Evolutionary conservation across 208 protist species (phyloP).

Genomic region (Tritrichomonas foetus): DNA sequence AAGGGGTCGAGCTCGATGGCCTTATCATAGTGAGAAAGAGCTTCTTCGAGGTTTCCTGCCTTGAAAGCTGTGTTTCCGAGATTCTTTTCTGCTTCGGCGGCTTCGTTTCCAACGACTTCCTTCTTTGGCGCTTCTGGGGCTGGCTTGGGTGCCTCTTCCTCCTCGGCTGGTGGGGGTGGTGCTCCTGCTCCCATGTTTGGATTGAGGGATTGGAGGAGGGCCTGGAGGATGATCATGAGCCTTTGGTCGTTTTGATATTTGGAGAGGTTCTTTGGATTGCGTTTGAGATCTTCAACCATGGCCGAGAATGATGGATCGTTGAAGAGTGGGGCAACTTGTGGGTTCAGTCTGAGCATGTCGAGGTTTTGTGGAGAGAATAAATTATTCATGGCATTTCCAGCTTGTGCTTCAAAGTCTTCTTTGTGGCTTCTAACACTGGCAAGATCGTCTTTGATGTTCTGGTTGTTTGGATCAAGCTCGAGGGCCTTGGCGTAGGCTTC

Average conservation of each 20-base stretch:
- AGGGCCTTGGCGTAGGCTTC: too few relatives aligned
- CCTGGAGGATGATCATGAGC: neutral
- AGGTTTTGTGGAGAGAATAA: too few relatives aligned
- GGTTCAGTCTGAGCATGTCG: too few relatives aligned
- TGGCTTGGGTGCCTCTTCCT: neutral
- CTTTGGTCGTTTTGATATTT: neutral
- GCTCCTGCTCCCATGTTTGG: neutral
- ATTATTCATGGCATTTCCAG: too few relatives aligned
- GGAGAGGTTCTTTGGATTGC: neutral
- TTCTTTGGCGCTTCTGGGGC: too few relatives aligned
- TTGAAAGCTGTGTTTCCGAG: conserved; percentile 27
- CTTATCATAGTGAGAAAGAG: neutral
- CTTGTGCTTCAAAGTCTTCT: too few relatives aligned
- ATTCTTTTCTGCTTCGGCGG: conserved; percentile 43
- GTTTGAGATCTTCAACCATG: too few relatives aligned
- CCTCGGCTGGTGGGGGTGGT: neutral
- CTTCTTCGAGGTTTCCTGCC: conserved; percentile 30
- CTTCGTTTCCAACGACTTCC: neutral
- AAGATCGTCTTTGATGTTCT: too few relatives aligned
- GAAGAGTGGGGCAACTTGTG: too few relatives aligned
- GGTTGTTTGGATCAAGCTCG: too few relatives aligned
- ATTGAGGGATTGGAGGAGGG: neutral
- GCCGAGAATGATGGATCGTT: too few relatives aligned
- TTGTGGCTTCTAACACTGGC: too few relatives aligned
- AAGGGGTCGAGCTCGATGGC: conserved; percentile 24